phyloP scores from a whole-genome alignment of 2,329 filamentous ascomycete species.

The Fusarium sp. region DNA sequence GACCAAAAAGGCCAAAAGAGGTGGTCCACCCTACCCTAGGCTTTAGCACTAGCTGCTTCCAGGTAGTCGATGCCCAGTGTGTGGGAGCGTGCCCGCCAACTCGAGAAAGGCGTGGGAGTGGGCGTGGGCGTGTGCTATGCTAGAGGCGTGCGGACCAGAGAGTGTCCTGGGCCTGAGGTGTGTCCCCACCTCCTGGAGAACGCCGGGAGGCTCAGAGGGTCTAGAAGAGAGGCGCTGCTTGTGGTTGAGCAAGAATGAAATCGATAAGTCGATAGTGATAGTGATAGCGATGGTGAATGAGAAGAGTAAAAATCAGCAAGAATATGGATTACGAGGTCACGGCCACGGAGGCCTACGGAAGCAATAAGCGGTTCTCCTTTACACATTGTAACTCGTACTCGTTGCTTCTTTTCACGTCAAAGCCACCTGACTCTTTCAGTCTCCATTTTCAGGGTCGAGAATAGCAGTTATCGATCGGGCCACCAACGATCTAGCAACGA shows the following conservation, averaged over 20 bases:
- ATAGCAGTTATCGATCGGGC: slow-evolving; percentile 37
- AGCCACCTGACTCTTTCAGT: not conserved
- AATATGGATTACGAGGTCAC: slow-evolving; percentile 10
- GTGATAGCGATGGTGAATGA: slow-evolving; percentile 12
- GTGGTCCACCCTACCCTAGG: slow-evolving; percentile 37
- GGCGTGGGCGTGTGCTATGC: slow-evolving; percentile 19
- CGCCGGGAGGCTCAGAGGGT: slow-evolving; percentile 48
- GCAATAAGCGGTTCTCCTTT: not conserved
- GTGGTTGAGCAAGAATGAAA: slow-evolving; percentile 32
- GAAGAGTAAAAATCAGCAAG: slow-evolving; percentile 19
- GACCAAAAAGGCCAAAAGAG: slow-evolving; percentile 17
- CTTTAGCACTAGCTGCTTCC: slow-evolving; percentile 31
- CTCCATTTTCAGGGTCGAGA: slow-evolving; percentile 18
- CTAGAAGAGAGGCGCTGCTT: slow-evolving; percentile 45
- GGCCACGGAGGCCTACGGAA: slow-evolving; percentile 29
- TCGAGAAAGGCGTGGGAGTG: slow-evolving; percentile 11
- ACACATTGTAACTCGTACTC: not conserved
- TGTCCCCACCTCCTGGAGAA: slow-evolving; percentile 44
- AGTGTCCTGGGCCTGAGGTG: slow-evolving; percentile 19
- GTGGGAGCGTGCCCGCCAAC: slow-evolving; percentile 31
- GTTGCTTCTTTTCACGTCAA: slow-evolving; percentile 9
- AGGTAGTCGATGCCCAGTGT: slow-evolving; percentile 35
- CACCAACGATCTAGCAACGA: slow-evolving; percentile 43
- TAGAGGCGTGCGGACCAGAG: slow-evolving; percentile 29
- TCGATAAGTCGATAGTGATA: slow-evolving; percentile 8